Conservation (phyloP, 176 grass and related monocot species). For the Rhynchospora tenuis region DNA sequence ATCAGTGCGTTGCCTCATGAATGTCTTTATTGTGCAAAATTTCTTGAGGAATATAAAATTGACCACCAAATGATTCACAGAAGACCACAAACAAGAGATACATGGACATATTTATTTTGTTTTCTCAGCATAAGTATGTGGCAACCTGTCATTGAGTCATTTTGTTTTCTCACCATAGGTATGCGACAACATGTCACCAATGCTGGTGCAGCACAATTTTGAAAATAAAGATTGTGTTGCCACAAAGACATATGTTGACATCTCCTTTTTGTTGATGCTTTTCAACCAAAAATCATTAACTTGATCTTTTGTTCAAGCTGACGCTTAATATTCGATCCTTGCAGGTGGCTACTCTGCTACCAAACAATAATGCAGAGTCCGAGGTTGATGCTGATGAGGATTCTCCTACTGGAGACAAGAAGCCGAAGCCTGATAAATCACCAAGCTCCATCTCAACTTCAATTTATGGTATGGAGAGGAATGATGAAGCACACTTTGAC, state of each 20-base stretch:
- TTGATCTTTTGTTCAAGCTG: background rate
- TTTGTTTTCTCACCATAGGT: background rate
- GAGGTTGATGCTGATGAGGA: slow-evolving; percentile 77
- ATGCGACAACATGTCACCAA: background rate
- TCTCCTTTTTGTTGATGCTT: background rate
- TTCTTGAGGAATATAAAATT: background rate
- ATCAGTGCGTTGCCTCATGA: background rate
- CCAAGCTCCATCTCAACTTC: slow-evolving; percentile 18
- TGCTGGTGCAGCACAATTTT: background rate
- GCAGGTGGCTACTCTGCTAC: slow-evolving; percentile 32
- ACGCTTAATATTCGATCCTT: background rate
- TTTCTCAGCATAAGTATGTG: too few relatives aligned
- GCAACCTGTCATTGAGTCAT: too few relatives aligned
- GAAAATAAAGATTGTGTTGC: too few relatives aligned
- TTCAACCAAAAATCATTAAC: background rate
- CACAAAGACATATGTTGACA: background rate
- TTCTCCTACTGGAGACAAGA: slow-evolving; percentile 63
- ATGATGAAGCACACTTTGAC: slow-evolving; percentile 28
- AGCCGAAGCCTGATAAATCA: slow-evolving; percentile 47
- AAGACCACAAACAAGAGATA: background rate
- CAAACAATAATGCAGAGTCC: slow-evolving; percentile 62
- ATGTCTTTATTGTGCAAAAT: background rate
- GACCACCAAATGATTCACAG: background rate
- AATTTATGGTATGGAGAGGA: slow-evolving; percentile 21
- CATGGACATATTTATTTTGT: background rate